Evolutionary conservation across 2,329 filamentous ascomycete genomes (phyloP).

Genomic region (Didymellaceae sp.): DNA sequence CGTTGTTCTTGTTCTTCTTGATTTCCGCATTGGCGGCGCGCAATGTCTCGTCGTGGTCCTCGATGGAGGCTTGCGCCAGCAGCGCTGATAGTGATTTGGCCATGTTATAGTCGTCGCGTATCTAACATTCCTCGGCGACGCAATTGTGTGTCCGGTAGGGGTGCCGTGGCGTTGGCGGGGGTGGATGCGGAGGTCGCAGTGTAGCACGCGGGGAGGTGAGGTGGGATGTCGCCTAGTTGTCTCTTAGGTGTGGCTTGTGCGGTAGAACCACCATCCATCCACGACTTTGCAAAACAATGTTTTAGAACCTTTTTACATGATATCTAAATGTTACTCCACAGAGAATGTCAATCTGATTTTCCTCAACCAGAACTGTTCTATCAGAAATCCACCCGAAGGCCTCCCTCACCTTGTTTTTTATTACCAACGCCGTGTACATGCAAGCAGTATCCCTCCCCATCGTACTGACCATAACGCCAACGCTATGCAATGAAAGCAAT

Average conservation of each 20-base stretch:
- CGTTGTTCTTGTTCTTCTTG: conserved; percentile 64
- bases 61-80: conserved; percentile 63
- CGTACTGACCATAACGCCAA: conserved; percentile 28
- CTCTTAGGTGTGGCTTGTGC: conserved; percentile 20
- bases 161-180: conserved; percentile 20
- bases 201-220: conserved; percentile 38
- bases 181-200: conserved; percentile 31
- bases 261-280: neutral
- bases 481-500: conserved; percentile 40
- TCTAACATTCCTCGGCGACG: conserved; percentile 32
- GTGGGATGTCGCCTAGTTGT: conserved; percentile 40
- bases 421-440: conserved; percentile 16
- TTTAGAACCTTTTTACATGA: too few species aligned
- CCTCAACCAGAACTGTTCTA: too few species aligned
- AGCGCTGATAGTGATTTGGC: conserved; percentile 61
- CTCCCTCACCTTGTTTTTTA: conserved; percentile 2
- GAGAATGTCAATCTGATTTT: neutral
- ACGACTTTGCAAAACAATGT: too few species aligned
- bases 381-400: neutral
- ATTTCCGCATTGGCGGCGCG: conserved; percentile 65
- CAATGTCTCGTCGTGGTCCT: conserved; percentile 78
- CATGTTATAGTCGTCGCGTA: conserved; percentile 39
- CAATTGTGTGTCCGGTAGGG: conserved; percentile 1
- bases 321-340: neutral
- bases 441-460: conserved; percentile 1